Evolutionary conservation across 805 yeast species (phyloP).

Genomic region (Starmerella floricola): DNA sequence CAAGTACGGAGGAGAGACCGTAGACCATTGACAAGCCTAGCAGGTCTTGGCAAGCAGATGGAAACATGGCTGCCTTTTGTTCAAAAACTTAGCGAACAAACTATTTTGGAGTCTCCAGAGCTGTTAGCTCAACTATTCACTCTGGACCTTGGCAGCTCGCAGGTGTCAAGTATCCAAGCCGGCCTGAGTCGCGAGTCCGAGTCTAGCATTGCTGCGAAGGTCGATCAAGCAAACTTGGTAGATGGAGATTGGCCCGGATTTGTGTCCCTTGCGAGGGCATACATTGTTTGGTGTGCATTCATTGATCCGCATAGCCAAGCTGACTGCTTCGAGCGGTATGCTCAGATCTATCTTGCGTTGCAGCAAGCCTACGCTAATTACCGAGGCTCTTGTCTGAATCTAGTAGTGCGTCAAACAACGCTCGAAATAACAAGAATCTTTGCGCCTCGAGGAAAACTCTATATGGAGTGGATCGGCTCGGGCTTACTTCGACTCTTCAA

Average conservation of each 20-base stretch:
- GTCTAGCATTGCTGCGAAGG: constrained; percentile 20
- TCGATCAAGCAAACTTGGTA: constrained; percentile 26
- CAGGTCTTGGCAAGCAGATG: too few species aligned
- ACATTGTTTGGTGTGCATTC: constrained; percentile 38
- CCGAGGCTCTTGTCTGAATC: constrained; percentile 26
- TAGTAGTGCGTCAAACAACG: constrained; percentile 8
- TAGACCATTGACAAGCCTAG: too few species aligned
- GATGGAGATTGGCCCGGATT: constrained; percentile 37
- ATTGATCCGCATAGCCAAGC: constrained; percentile 42
- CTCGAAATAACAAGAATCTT: constrained; percentile 8
- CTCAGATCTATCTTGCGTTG: constrained; percentile 35
- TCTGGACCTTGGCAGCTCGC: constrained; percentile 28
- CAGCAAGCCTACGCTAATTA: constrained; percentile 30
- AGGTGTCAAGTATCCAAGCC: constrained; percentile 32
- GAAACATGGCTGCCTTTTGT: constrained; percentile 14
- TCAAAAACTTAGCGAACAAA: constrained; percentile 2
- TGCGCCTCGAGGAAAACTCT: constrained; percentile 6
- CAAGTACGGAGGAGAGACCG: too few species aligned
- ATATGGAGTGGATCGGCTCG: constrained; percentile 38
- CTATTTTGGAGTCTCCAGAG: constrained; percentile 6
- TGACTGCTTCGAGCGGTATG: constrained; percentile 42
- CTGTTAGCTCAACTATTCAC: constrained; percentile 22
- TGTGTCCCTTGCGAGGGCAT: constrained; percentile 37
- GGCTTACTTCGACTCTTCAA: constrained; percentile 48
- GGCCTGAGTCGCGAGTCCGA: constrained; percentile 21